Percentiles rank a stretch among this genome's conserved stretches.
Evolutionary conservation across 192 early-diverging fungal species (phyloP).

Genomic region (Dispira parvispora): DNA sequence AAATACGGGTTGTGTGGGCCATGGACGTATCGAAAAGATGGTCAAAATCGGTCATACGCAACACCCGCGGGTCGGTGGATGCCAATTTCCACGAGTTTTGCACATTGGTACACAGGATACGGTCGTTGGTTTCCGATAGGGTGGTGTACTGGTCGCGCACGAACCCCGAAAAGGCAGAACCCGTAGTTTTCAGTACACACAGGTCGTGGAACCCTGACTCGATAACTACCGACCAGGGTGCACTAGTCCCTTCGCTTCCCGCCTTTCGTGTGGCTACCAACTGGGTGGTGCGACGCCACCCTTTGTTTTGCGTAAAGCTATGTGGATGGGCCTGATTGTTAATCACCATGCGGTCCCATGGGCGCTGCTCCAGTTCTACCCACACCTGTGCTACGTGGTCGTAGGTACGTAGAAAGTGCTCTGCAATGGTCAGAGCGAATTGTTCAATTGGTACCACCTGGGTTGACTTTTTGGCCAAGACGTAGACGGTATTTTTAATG

Average conservation of each 20-base stretch:
- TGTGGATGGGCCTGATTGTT: slow-evolving; percentile 44
- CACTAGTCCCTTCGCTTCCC: slow-evolving; percentile 14
- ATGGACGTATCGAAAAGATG: slow-evolving; percentile 35
- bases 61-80: slow-evolving; percentile 11
- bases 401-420: slow-evolving; percentile 57
- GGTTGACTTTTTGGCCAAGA: slow-evolving; percentile 44
- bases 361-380: slow-evolving; percentile 49
- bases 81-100: slow-evolving; percentile 48
- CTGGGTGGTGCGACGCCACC: slow-evolving; percentile 44
- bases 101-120: slow-evolving; percentile 58
- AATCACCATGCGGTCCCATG: slow-evolving; percentile 56
- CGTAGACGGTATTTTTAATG: slow-evolving; percentile 62
- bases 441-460: slow-evolving; percentile 54
- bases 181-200: slow-evolving; percentile 70
- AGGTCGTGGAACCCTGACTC: slow-evolving; percentile 52
- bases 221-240: slow-evolving; percentile 18
- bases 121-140: slow-evolving; percentile 51
- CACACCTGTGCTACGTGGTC: slow-evolving; percentile 41
- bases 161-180: slow-evolving; percentile 59
- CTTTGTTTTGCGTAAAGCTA: slow-evolving; percentile 53
- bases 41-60: slow-evolving; percentile 30
- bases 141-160: slow-evolving; percentile 58
- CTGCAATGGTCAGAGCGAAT: slow-evolving; percentile 48
- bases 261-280: slow-evolving; percentile 25
- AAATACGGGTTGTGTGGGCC: slow-evolving; percentile 51